These are phyloP conservation scores for Rugosomyces carneus DNA, from an alignment of 1,284 basidiomycete genomes.

Conservation along the genomic window DNA sequence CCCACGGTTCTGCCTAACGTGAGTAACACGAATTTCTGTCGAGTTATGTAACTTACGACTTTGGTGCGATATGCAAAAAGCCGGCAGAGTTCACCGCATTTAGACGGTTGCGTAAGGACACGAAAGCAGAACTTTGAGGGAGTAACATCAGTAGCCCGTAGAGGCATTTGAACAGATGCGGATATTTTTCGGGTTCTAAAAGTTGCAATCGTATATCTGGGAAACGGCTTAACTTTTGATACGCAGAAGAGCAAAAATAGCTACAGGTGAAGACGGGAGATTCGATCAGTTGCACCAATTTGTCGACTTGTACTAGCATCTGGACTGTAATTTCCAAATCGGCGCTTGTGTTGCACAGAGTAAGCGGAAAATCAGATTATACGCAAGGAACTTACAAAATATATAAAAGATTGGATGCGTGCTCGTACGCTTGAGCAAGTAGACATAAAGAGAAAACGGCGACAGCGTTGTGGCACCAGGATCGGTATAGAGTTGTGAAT, in stretches of 20 bases:
- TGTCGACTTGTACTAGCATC: constrained; percentile 95
- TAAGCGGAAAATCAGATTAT: background rate
- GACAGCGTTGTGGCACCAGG: constrained; percentile 98
- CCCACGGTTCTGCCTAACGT: constrained; percentile 23
- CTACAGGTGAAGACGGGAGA: constrained; percentile 96
- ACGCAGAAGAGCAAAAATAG: constrained; percentile 15
- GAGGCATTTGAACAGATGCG: constrained; percentile 94
- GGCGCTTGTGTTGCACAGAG: constrained; percentile 48
- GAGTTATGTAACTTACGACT: constrained; percentile 46
- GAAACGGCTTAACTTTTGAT: background rate
- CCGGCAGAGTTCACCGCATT: constrained; percentile 95
- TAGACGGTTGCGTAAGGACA: constrained; percentile 89
- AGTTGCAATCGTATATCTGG: constrained; percentile 93
- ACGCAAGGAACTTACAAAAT: constrained; percentile 70
- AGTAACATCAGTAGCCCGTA: constrained; percentile 97
- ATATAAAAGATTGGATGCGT: constrained; percentile 93
- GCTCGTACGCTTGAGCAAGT: constrained; percentile 96
- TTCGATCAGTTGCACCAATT: constrained; percentile 96
- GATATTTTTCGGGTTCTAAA: constrained; percentile 94
- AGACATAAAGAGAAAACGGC: constrained; percentile 95
- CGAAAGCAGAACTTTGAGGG: constrained; percentile 95
- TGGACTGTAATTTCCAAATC: constrained; percentile 95
- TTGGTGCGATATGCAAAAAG: constrained; percentile 83
- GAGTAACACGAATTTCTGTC: background rate
- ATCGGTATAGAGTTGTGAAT: constrained; percentile 90